These are phyloP conservation scores for Ceratorhiza oryzae-sativae DNA, from an alignment of 1,284 basidiomycete genomes.

Conservation along the genomic window DNA sequence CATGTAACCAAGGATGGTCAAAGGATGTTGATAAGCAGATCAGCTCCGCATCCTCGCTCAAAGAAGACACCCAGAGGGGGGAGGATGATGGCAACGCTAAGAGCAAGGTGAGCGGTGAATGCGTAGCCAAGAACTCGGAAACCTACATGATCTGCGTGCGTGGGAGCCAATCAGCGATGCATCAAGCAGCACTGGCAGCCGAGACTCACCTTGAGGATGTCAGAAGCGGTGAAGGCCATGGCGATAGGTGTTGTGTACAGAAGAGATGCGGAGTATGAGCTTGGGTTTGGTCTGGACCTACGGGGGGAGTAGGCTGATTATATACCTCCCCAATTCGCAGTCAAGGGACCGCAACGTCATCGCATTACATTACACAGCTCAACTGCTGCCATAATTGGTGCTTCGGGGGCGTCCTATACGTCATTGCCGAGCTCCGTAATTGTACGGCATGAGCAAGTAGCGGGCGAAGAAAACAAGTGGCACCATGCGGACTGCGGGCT, in stretches of 20 bases:
- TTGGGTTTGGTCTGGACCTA: conserved; percentile 41
- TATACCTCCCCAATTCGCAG: conserved; percentile 1
- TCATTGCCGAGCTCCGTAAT: background rate
- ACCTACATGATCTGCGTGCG: conserved; percentile 52
- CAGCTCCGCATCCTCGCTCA: conserved; percentile 74
- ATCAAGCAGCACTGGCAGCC: background rate
- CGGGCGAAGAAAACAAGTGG: background rate
- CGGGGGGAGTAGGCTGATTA: conserved; percentile 31
- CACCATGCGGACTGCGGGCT: background rate
- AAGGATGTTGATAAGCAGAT: conserved; percentile 79
- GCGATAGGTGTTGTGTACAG: conserved; percentile 21
- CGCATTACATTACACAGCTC: conserved; percentile 3
- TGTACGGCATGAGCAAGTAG: background rate
- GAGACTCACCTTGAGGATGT: conserved; percentile 71
- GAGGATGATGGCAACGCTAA: conserved; percentile 66
- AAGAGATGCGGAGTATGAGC: conserved; percentile 29
- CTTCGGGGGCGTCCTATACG: conserved; percentile 47
- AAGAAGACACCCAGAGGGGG: conserved; percentile 83
- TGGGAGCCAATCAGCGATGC: conserved; percentile 19
- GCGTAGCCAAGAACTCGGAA: background rate
- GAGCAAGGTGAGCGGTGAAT: background rate
- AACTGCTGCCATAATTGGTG: background rate
- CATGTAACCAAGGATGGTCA: conserved; percentile 59
- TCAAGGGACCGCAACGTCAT: conserved; percentile 33
- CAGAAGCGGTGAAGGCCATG: conserved; percentile 76